Base-by-base conservation (phyloP, 768 basidiomycete species). In the Rhodotorula taiwanensis region DNA sequence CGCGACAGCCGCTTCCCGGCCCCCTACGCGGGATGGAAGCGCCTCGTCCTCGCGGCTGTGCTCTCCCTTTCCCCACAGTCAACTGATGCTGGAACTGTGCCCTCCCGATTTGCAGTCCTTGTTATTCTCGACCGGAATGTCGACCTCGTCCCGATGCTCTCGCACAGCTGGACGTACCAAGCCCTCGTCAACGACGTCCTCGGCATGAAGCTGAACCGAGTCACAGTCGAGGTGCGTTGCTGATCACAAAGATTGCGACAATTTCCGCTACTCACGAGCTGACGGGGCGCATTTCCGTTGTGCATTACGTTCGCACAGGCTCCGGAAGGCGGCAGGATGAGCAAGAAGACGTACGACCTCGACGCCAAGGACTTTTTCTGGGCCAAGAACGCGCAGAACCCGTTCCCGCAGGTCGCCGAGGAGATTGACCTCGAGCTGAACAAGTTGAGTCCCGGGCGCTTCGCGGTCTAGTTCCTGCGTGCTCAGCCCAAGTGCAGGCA, bases 311-410 rank as follows among this genome's bases (percentile, higher is more conserved):
- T 5, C 30, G 1, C 30, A 13, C 62, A 80, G 78, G 80, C 84
- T 2, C 79, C 79, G 9, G 80, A 80, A 57, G 75, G 74, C 54
- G 79, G 79, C 36, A 81, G 82, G 55, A 81, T 86, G 57, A 81
- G 82, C 66, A 83, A 86, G 64, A 78, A 82, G 55, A 85, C 89
- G 1, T 97, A 98, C 71, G 95, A 99, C 76, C 84, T 99, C 39
- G 95, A 98, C 76, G 86, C 89, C 27, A 97, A 94, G 73, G 95
- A 99, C 76, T 99, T 95, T 77, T 99, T 99, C 79, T 99, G 95
- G 95, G 87, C 85, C 4, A 90, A 88, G 75, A 95, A 98, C 72
- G 90, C 93, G 1, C 85, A 89, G 13, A 89, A 88, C 64, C 94
- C 94, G 8, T 99, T 99, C 81, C 95, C 95, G 43, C 89, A 95